These are phyloP conservation scores for Taxillus chinensis DNA, from an alignment of 164 flowering plant species.

Conservation along the genomic window DNA sequence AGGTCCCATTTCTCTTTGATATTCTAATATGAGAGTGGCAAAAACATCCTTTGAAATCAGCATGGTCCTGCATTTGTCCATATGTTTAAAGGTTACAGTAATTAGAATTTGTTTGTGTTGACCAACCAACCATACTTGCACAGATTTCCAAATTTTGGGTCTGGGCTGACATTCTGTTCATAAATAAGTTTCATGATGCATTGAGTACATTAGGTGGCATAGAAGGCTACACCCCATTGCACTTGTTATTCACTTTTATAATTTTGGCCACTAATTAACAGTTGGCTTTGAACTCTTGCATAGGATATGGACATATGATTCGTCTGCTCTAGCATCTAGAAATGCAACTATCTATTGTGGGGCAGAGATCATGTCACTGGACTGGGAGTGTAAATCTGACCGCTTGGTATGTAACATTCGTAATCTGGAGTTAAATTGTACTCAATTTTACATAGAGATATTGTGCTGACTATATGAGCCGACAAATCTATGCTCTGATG, in stretches of 20 bases:
- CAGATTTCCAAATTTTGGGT: no score
- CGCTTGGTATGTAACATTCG: conserved; percentile 51
- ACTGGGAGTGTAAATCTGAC: conserved; percentile 96
- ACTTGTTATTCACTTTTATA: not conserved
- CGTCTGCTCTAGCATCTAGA: conserved; percentile 69
- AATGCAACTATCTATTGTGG: conserved; percentile 97
- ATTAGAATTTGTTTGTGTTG: not conserved
- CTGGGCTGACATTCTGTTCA: no score
- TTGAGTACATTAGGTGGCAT: no score
- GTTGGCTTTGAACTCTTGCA: conserved; percentile 1
- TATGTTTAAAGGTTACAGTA: not conserved
- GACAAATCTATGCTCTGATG: conserved; percentile 8
- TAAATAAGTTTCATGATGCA: no score
- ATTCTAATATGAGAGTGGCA: no score
- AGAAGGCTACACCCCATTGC: not conserved
- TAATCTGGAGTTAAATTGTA: not conserved
- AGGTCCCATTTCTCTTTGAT: no score
- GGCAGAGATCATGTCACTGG: conserved; percentile 86
- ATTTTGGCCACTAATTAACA: not conserved
- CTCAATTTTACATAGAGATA: conserved; percentile 1
- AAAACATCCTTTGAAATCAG: no score
- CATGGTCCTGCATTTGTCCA: not conserved
- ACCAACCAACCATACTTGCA: no score
- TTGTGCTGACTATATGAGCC: conserved; percentile 6
- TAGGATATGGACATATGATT: conserved; percentile 96